phyloP scores from a whole-genome alignment of 176 grass and related monocot species.

The Cocos nucifera region DNA sequence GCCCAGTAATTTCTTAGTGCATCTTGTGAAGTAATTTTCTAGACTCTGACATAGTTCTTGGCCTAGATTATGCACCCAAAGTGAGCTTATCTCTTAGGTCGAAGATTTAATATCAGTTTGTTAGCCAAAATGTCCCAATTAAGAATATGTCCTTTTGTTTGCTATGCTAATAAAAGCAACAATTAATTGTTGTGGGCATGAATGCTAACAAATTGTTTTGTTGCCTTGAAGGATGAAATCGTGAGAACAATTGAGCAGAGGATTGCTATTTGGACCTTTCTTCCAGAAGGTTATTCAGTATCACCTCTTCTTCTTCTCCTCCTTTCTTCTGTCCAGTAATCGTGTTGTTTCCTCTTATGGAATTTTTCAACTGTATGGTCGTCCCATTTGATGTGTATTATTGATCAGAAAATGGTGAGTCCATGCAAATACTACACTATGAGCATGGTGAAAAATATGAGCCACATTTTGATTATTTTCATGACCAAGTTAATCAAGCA shows the following conservation, averaged over 20 bases:
- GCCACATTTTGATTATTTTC: constrained; percentile 54
- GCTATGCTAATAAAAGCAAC: too few relatives aligned
- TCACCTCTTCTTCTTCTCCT: background rate
- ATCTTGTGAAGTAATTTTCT: too few relatives aligned
- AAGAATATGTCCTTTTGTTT: too few relatives aligned
- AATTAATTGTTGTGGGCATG: too few relatives aligned
- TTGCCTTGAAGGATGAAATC: constrained; percentile 31
- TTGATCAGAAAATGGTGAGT: constrained; percentile 45
- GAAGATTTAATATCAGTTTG: too few relatives aligned
- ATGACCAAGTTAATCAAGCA: constrained; percentile 14
- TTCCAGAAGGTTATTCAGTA: constrained; percentile 36
- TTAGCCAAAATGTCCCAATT: too few relatives aligned
- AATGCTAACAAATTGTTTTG: too few relatives aligned
- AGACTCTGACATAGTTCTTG: too few relatives aligned
- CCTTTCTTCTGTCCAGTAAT: background rate
- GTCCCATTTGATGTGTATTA: background rate
- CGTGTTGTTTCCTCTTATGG: background rate
- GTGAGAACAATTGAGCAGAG: constrained; percentile 38
- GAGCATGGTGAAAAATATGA: constrained; percentile 41
- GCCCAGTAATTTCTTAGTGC: too few relatives aligned
- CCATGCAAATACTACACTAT: constrained; percentile 43
- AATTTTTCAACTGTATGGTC: background rate
- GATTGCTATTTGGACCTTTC: constrained; percentile 53
- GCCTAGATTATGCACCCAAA: too few relatives aligned
- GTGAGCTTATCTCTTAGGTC: too few relatives aligned